Evolutionary conservation across 2,329 filamentous ascomycete species (phyloP).

Genomic region (Alternaria sp.): DNA sequence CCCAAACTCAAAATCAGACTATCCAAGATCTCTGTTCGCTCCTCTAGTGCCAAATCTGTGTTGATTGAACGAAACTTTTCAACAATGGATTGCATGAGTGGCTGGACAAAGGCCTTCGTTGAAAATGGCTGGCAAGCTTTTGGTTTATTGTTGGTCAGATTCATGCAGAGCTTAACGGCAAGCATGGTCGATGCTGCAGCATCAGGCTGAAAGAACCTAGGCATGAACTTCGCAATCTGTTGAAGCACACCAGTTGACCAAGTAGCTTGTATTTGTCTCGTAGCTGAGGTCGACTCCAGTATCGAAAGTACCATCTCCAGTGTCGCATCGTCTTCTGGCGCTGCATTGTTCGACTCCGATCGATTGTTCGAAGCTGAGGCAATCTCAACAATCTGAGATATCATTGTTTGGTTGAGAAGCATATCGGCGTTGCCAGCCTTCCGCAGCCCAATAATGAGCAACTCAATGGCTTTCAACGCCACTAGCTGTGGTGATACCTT

Average conservation of each 20-base stretch:
- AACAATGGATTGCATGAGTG: constrained; percentile 44
- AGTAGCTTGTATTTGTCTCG: constrained; percentile 46
- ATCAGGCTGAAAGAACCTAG: constrained; percentile 36
- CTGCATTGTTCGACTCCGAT: constrained; percentile 22
- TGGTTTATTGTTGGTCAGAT: constrained; percentile 83
- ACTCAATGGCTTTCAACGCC: constrained; percentile 69
- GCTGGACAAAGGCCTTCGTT: constrained; percentile 58
- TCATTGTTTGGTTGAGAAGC: constrained; percentile 52
- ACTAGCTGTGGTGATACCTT: constrained; percentile 69
- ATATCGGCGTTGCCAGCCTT: constrained; percentile 58
- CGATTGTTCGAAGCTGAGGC: constrained; percentile 35
- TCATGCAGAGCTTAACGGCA: constrained; percentile 77
- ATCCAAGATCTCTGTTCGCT: constrained; percentile 67
- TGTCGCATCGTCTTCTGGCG: constrained; percentile 28
- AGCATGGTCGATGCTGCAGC: constrained; percentile 48
- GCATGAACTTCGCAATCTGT: constrained; percentile 58
- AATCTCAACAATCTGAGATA: constrained; percentile 56
- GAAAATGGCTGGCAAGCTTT: constrained; percentile 74
- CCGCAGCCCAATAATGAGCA: constrained; percentile 62
- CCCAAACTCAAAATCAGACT: constrained; percentile 80
- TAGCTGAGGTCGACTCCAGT: constrained; percentile 61
- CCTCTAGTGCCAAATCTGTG: constrained; percentile 54
- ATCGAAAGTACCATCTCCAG: constrained; percentile 59
- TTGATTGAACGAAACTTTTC: constrained; percentile 34
- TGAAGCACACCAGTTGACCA: constrained; percentile 60